Conservation (phyloP, 495 filamentous ascomycete species). For the Penicillium manginii region DNA sequence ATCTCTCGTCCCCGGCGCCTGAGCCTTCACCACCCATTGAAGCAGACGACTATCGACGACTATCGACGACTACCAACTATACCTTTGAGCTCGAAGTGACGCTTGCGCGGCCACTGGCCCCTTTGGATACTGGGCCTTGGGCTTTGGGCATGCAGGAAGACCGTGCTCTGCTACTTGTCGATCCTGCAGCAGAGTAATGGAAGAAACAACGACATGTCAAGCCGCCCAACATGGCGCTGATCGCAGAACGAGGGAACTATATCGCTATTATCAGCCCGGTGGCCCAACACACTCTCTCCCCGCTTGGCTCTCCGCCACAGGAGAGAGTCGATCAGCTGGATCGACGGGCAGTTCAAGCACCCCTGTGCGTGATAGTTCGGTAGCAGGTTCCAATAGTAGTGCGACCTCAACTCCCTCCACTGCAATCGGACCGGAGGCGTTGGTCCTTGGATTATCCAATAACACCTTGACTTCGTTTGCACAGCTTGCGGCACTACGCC, state of each 20-base stretch:
- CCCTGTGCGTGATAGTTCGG: slow-evolving; percentile 13
- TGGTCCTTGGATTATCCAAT: slow-evolving; percentile 45
- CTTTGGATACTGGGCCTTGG: slow-evolving; percentile 33
- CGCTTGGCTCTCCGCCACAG: slow-evolving; percentile 21
- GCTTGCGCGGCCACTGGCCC: neutral
- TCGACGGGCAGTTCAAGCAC: slow-evolving; percentile 12
- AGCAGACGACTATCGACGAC: neutral
- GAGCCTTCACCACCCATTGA: neutral
- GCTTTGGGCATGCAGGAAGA: slow-evolving; percentile 24
- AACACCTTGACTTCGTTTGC: slow-evolving; percentile 55
- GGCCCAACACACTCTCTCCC: slow-evolving; percentile 18
- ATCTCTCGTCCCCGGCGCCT: neutral
- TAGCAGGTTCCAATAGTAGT: slow-evolving; percentile 13
- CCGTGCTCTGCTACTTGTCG: slow-evolving; percentile 11
- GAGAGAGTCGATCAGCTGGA: slow-evolving; percentile 15
- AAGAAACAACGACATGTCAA: slow-evolving; percentile 11
- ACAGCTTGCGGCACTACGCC: slow-evolving; percentile 48
- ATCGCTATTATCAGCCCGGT: slow-evolving; percentile 43
- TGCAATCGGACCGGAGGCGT: slow-evolving; percentile 20
- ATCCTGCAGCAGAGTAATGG: slow-evolving; percentile 20
- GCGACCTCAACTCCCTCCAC: slow-evolving; percentile 19
- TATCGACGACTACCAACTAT: neutral
- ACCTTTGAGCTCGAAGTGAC: neutral
- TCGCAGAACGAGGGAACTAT: slow-evolving; percentile 42
- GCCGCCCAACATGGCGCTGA: slow-evolving; percentile 23